phyloP scores from a whole-genome alignment of 1,139 yeast species.

The Trichomonascaceae sp. region DNA sequence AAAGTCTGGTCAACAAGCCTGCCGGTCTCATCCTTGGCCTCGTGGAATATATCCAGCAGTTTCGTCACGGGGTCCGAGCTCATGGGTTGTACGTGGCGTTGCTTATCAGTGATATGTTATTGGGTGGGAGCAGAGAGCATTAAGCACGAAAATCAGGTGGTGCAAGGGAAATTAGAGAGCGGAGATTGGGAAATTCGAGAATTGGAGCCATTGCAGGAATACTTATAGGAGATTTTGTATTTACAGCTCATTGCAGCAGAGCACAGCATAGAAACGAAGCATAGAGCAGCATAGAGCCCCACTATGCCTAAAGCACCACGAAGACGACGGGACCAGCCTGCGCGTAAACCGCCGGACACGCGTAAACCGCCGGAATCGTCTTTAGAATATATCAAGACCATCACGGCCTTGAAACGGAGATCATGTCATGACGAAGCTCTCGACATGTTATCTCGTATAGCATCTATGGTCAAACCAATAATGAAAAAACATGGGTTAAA shows the following conservation, averaged over 20 bases:
- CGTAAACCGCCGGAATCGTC: background rate
- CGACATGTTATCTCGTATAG: conserved; percentile 28
- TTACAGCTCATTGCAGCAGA: too few relatives aligned
- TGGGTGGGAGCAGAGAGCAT: background rate
- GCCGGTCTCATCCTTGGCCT: conserved; percentile 21
- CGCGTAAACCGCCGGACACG: too few relatives aligned
- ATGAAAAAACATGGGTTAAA: conserved; percentile 62
- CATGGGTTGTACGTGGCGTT: conserved; percentile 1
- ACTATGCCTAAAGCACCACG: too few relatives aligned
- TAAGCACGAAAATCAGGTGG: background rate
- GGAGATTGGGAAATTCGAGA: too few relatives aligned
- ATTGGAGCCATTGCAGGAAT: too few relatives aligned
- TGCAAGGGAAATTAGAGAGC: background rate
- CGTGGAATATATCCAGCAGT: conserved; percentile 23
- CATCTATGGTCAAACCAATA: conserved; percentile 46
- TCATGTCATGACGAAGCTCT: conserved; percentile 29
- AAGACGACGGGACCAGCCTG: too few relatives aligned
- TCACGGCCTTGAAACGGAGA: conserved; percentile 26
- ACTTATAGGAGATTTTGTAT: too few relatives aligned
- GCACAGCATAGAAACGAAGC: too few relatives aligned
- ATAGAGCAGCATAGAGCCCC: too few relatives aligned
- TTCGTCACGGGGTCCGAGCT: conserved; percentile 24
- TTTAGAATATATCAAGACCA: conserved; percentile 16
- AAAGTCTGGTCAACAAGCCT: conserved; percentile 21
- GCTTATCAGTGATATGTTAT: background rate